phyloP scores from a whole-genome alignment of 1,284 basidiomycete genomes.

The Mycena citricolor region DNA sequence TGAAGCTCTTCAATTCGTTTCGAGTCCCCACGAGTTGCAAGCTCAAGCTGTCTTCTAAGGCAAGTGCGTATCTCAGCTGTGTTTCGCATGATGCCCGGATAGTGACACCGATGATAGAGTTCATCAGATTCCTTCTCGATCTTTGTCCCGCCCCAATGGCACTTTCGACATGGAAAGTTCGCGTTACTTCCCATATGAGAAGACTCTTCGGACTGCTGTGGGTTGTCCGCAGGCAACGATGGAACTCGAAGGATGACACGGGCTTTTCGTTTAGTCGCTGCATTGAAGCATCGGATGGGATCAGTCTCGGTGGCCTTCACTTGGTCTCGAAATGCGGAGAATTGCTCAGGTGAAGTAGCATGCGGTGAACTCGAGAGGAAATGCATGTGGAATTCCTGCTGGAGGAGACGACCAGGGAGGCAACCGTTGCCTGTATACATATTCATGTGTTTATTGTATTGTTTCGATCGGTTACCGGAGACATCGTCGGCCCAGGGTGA shows the following conservation, averaged over 20 bases:
- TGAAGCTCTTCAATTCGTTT: constrained; percentile 25
- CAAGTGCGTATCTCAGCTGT: constrained; percentile 1
- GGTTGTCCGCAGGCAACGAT: constrained; percentile 10
- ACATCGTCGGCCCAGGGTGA: constrained; percentile 20
- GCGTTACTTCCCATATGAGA: constrained; percentile 10
- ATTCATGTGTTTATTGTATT: constrained; percentile 35
- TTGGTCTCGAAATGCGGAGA: constrained; percentile 23
- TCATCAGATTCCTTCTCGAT: constrained; percentile 1
- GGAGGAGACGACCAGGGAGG: constrained; percentile 27
- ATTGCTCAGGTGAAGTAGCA: constrained; percentile 33
- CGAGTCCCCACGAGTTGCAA: constrained; percentile 21
- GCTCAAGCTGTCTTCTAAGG: constrained; percentile 1
- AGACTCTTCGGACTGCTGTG: constrained; percentile 12
- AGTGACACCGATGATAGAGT: constrained; percentile 3
- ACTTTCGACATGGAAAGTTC: constrained; percentile 5
- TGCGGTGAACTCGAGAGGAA: constrained; percentile 36
- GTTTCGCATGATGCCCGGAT: background rate
- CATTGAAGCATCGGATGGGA: constrained; percentile 2
- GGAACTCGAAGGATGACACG: constrained; percentile 4
- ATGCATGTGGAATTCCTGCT: constrained; percentile 35
- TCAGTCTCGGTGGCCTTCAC: constrained; percentile 4
- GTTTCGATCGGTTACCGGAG: constrained; percentile 33
- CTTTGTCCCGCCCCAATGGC: constrained; percentile 1
- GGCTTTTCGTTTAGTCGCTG: background rate
- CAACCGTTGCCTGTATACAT: constrained; percentile 29